phyloP scores from a whole-genome alignment of 768 basidiomycete genomes.

The Boletales sp. region DNA sequence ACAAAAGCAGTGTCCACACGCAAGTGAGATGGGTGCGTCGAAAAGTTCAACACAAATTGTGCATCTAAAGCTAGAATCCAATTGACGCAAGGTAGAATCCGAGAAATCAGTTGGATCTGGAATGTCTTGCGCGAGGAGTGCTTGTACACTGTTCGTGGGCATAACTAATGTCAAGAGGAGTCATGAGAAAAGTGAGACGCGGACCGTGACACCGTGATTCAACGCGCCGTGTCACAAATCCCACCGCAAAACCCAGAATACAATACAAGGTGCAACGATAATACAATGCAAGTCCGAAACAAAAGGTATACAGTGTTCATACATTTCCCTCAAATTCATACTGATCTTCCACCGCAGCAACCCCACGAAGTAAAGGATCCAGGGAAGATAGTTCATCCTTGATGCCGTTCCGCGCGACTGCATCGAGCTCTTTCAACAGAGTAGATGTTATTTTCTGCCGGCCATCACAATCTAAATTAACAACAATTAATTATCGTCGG shows the following conservation, averaged over 20 bases:
- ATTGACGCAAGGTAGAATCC: slow-evolving; percentile 48
- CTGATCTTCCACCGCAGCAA: slow-evolving; percentile 37
- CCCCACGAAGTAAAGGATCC: slow-evolving; percentile 71
- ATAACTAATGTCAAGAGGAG: slow-evolving; percentile 5
- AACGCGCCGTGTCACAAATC: slow-evolving; percentile 20
- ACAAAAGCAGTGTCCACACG: slow-evolving; percentile 82
- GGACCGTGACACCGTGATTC: slow-evolving; percentile 22
- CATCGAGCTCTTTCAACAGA: slow-evolving; percentile 82
- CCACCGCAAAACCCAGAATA: background rate
- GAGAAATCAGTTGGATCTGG: slow-evolving; percentile 74
- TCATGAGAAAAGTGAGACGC: slow-evolving; percentile 2
- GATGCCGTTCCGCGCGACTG: slow-evolving; percentile 75
- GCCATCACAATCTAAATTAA: background rate
- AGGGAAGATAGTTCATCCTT: slow-evolving; percentile 80
- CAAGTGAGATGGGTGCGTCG: slow-evolving; percentile 67
- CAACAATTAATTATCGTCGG: background rate
- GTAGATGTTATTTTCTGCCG: slow-evolving; percentile 79
- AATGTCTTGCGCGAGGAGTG: slow-evolving; percentile 35
- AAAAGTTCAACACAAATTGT: slow-evolving; percentile 75
- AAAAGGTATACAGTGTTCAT: slow-evolving; percentile 16
- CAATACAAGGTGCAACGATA: slow-evolving; percentile 10
- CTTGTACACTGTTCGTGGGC: slow-evolving; percentile 28
- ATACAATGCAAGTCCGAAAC: slow-evolving; percentile 20
- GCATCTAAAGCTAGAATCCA: slow-evolving; percentile 69
- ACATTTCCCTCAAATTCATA: slow-evolving; percentile 43